phyloP scores from a whole-genome alignment of 306 rosid genomes.

The Lathyrus aphaca region DNA sequence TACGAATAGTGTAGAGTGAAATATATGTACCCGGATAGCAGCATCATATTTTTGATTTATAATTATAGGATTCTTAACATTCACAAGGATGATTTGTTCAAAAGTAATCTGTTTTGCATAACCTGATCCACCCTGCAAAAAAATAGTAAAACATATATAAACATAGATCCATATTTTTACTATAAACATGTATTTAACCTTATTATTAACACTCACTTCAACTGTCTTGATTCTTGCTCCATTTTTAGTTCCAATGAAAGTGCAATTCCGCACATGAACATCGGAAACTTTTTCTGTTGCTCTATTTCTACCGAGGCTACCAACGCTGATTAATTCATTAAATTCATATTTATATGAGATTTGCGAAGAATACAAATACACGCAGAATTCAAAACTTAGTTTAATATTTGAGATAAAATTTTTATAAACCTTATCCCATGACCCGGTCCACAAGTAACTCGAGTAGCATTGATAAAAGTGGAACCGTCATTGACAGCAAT shows the following conservation, averaged over 20 bases:
- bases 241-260: constrained; percentile 33
- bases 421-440: constrained; percentile 52
- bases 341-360: background rate
- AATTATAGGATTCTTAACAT: constrained; percentile 34
- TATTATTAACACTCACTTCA: constrained; percentile 5
- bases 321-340: constrained; percentile 37
- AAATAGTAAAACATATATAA: background rate
- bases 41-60: constrained; percentile 34
- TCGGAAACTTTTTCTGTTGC: constrained; percentile 26
- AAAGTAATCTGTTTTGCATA: constrained; percentile 46
- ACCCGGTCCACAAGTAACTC: constrained; percentile 55
- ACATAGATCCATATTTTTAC: background rate
- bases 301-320: constrained; percentile 44
- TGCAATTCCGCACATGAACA: constrained; percentile 44
- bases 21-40: background rate
- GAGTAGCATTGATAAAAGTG: constrained; percentile 37
- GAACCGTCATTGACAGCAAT: constrained; percentile 41
- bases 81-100: constrained; percentile 30
- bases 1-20: background rate
- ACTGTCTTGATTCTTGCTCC: constrained; percentile 57
- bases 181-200: background rate
- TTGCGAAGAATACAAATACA: background rate
- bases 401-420: background rate
- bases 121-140: constrained; percentile 48
- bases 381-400: background rate